A percentile compares a stretch with the other conserved stretches of the same genome.
phyloP scores from a whole-genome alignment of 805 yeast genomes.

The Sungouiozyma intestinalis region DNA sequence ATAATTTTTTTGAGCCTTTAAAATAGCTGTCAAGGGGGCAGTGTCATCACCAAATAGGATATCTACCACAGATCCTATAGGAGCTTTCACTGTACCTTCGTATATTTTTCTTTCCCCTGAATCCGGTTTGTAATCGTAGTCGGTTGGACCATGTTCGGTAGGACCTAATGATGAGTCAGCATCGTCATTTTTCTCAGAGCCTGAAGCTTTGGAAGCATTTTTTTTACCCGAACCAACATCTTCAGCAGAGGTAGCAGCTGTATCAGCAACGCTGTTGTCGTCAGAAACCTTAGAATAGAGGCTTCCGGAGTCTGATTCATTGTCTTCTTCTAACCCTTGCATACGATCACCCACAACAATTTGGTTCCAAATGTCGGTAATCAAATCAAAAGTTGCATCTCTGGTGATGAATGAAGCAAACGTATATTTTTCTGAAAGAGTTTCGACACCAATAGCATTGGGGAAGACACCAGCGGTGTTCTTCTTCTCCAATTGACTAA shows the following conservation, averaged over 20 bases:
- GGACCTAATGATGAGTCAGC: slow-evolving; percentile 26
- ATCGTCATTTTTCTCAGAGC: background rate
- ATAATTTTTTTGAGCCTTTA: slow-evolving; percentile 54
- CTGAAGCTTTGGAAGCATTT: slow-evolving; percentile 7
- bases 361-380: slow-evolving; percentile 54
- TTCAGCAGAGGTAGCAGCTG: slow-evolving; percentile 12
- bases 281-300: slow-evolving; percentile 1
- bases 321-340: background rate
- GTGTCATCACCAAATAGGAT: slow-evolving; percentile 56
- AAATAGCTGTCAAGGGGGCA: slow-evolving; percentile 33
- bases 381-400: slow-evolving; percentile 40
- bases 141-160: slow-evolving; percentile 39
- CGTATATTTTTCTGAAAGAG: slow-evolving; percentile 49
- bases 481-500: slow-evolving; percentile 53
- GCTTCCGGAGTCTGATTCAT: background rate
- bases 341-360: slow-evolving; percentile 18
- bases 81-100: slow-evolving; percentile 48
- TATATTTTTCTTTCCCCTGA: slow-evolving; percentile 44
- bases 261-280: slow-evolving; percentile 18
- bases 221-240: slow-evolving; percentile 22
- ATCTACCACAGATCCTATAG: slow-evolving; percentile 50
- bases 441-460: slow-evolving; percentile 53
- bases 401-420: slow-evolving; percentile 59
- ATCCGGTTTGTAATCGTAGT: slow-evolving; percentile 33
- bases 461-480: slow-evolving; percentile 61